phyloP scores from a whole-genome alignment of 1,284 basidiomycete species.

The Coniophora puteana region DNA sequence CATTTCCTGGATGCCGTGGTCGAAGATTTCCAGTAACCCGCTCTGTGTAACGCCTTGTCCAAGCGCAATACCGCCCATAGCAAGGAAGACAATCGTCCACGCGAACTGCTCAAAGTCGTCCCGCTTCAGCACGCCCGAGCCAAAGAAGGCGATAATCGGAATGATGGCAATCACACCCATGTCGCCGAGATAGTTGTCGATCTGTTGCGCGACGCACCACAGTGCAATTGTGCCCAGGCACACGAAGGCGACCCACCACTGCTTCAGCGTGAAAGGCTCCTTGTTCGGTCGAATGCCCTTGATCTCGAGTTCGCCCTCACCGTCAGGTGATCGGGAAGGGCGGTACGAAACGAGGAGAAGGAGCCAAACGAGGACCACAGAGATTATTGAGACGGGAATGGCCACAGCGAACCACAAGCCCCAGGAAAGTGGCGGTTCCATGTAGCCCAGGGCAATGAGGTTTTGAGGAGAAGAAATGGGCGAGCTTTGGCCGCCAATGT shows the following conservation, averaged over 20 bases:
- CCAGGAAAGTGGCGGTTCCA: constrained; percentile 91
- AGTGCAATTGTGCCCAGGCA: constrained; percentile 85
- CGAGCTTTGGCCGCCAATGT: constrained; percentile 96
- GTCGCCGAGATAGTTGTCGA: constrained; percentile 83
- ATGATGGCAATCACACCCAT: constrained; percentile 98
- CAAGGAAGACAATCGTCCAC: constrained; percentile 92
- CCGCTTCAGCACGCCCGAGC: constrained; percentile 93
- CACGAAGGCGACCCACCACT: constrained; percentile 89
- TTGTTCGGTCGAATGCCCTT: constrained; percentile 77
- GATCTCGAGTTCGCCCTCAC: constrained; percentile 79
- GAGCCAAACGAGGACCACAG: constrained; percentile 88
- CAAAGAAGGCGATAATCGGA: constrained; percentile 93
- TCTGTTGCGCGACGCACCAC: constrained; percentile 88
- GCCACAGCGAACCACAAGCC: constrained; percentile 93
- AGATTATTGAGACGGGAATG: constrained; percentile 84
- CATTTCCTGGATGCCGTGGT: constrained; percentile 62
- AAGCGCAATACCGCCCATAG: constrained; percentile 98
- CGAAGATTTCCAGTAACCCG: constrained; percentile 81
- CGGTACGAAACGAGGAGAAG: constrained; percentile 84
- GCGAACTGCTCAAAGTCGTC: constrained; percentile 94
- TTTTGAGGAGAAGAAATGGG: constrained; percentile 97
- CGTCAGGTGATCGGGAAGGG: constrained; percentile 66
- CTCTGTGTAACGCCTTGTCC: constrained; percentile 93
- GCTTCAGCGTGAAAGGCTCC: constrained; percentile 79
- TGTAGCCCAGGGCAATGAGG: constrained; percentile 85